Evolutionary conservation across 2,329 filamentous ascomycete genomes (phyloP).

Genomic region (Fusarium nodosum): DNA sequence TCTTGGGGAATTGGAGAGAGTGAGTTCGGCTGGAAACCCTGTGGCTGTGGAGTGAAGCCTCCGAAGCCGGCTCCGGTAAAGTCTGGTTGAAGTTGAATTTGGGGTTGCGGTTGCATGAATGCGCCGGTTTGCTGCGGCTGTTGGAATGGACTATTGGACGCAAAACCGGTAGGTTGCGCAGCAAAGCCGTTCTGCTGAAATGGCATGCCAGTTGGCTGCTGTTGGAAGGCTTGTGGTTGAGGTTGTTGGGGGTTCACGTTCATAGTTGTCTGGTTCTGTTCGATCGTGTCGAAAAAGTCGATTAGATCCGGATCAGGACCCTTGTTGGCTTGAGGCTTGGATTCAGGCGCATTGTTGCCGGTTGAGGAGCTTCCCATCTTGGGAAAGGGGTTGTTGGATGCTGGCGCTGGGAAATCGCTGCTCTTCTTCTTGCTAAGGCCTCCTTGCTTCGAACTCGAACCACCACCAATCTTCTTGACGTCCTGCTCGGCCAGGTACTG

Average conservation of each 20-base stretch:
- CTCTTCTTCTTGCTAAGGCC: conserved; percentile 55
- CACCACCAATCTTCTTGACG: conserved; percentile 69
- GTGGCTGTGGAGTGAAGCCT: conserved; percentile 77
- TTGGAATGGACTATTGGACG: conserved; percentile 53
- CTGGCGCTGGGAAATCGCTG: conserved; percentile 55
- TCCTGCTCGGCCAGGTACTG: conserved; percentile 93
- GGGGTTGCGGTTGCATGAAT: conserved; percentile 51
- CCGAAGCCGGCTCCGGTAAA: conserved; percentile 84
- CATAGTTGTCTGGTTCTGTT: conserved; percentile 85
- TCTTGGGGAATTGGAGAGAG: conserved; percentile 72
- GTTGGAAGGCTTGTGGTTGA: conserved; percentile 55
- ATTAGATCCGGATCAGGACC: conserved; percentile 83
- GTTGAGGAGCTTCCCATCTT: conserved; percentile 49
- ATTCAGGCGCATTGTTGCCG: conserved; percentile 50
- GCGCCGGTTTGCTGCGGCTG: conserved; percentile 52
- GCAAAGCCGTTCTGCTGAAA: conserved; percentile 47
- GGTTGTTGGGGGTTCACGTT: conserved; percentile 58
- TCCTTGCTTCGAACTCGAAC: conserved; percentile 49
- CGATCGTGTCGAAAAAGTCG: conserved; percentile 95
- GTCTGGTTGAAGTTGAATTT: conserved; percentile 61
- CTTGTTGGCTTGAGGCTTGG: conserved; percentile 67
- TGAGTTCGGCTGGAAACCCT: conserved; percentile 65
- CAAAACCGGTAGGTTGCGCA: conserved; percentile 53
- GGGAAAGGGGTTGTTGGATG: conserved; percentile 62
- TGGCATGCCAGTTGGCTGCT: conserved; percentile 47